phyloP scores from a whole-genome alignment of 179 eudicot species.

The Silene noctiflora region DNA sequence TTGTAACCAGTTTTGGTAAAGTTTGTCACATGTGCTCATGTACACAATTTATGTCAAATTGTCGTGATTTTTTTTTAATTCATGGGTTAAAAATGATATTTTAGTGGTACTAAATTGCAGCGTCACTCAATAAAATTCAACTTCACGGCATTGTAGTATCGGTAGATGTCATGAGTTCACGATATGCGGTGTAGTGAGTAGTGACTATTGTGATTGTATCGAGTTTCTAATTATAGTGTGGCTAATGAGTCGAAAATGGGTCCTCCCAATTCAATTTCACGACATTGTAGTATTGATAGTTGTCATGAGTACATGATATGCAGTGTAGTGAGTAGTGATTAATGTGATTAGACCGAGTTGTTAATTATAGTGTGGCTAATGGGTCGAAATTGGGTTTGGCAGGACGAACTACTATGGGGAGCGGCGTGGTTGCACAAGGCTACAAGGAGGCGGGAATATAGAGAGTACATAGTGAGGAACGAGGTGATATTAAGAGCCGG shows the following conservation, averaged over 20 bases:
- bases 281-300: too few species aligned
- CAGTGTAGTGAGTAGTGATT: too few species aligned
- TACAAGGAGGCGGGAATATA: slow-evolving; percentile 66
- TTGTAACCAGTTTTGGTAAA: not conserved
- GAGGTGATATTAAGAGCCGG: slow-evolving; percentile 80
- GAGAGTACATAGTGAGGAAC: slow-evolving; percentile 80
- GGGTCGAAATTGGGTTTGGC: not conserved
- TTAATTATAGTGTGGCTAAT: not conserved
- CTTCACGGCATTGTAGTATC: too few species aligned
- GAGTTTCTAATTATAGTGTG: too few species aligned
- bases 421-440: slow-evolving; percentile 99
- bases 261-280: too few species aligned
- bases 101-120: not conserved
- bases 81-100: too few species aligned
- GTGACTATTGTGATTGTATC: too few species aligned
- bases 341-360: too few species aligned
- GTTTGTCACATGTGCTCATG: not conserved
- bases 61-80: not conserved
- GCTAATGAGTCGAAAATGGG: not conserved
- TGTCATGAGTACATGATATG: too few species aligned
- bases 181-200: too few species aligned
- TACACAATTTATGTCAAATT: not conserved
- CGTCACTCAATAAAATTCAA: too few species aligned
- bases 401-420: slow-evolving; percentile 95
- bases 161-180: too few species aligned